Percentiles rank a stretch among this genome's conserved stretches.
Evolutionary conservation across 208 protist species (phyloP).

Genomic region (Polymyxa betae): DNA sequence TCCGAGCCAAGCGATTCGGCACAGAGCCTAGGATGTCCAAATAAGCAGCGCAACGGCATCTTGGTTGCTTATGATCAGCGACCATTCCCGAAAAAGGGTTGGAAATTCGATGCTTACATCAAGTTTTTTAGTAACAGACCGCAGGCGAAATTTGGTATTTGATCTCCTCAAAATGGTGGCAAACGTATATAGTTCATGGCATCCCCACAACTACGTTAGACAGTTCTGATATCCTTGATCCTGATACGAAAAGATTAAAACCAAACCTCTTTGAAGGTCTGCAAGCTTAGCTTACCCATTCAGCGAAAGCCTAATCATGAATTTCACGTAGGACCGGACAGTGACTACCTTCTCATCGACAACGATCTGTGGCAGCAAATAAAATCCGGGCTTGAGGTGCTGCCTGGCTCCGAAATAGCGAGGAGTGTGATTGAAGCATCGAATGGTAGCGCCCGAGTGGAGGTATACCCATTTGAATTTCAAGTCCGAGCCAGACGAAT

Average conservation of each 20-base stretch:
- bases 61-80: too few species aligned
- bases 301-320: background rate
- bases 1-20: too few species aligned
- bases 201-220: background rate
- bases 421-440: background rate
- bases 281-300: background rate
- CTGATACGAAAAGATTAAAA: background rate
- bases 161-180: background rate
- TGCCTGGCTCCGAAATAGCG: background rate
- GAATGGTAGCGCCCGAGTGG: background rate
- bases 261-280: constrained; percentile 12
- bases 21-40: too few species aligned
- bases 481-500: background rate
- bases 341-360: constrained; percentile 36
- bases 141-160: background rate
- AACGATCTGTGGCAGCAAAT: background rate
- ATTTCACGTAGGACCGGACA: background rate
- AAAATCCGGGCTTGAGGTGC: background rate
- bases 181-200: background rate
- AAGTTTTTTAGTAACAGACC: too few species aligned
- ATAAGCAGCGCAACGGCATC: too few species aligned
- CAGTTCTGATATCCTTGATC: background rate
- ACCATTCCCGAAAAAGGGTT: too few species aligned
- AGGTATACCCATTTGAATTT: constrained; percentile 17
- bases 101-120: too few species aligned